phyloP scores from a whole-genome alignment of 495 filamentous ascomycete species.

The Letharia lupina region DNA sequence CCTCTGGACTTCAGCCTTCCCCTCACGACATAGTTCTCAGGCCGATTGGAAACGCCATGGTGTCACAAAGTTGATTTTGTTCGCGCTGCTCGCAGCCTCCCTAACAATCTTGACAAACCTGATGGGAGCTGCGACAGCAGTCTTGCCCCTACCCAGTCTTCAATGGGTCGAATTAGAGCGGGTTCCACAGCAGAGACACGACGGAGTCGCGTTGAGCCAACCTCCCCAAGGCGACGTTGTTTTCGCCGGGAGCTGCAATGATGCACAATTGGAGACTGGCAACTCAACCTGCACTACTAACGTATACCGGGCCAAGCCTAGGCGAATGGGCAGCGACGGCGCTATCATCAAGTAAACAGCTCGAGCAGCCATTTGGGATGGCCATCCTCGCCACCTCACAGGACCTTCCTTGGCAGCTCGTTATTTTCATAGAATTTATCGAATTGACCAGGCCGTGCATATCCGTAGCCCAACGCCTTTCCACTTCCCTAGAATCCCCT shows the following conservation, averaged over 20 bases:
- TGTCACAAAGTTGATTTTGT: slow-evolving; percentile 18
- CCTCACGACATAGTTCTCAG: neutral
- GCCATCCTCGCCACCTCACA: slow-evolving; percentile 7
- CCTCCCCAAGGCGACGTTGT: slow-evolving; percentile 1
- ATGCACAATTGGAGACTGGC: slow-evolving; percentile 3
- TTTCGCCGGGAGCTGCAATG: slow-evolving; percentile 8
- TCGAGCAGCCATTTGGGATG: neutral
- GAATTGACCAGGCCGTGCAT: no score
- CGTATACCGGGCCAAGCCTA: slow-evolving; percentile 15
- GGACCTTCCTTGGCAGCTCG: neutral
- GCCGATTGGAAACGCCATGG: slow-evolving; percentile 7
- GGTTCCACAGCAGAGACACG: slow-evolving; percentile 10
- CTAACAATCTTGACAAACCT: slow-evolving; percentile 25
- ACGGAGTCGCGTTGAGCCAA: slow-evolving; percentile 1
- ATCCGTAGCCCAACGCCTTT: no score
- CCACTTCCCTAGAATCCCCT: no score
- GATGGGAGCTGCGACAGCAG: slow-evolving; percentile 27
- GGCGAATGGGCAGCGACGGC: slow-evolving; percentile 15
- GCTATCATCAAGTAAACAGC: neutral
- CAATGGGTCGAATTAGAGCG: slow-evolving; percentile 20
- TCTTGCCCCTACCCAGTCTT: slow-evolving; percentile 24
- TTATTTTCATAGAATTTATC: no score
- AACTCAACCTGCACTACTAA: slow-evolving; percentile 22
- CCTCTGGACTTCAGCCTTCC: slow-evolving; percentile 23
- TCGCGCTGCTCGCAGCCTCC: slow-evolving; percentile 22